These are phyloP conservation scores for Onygena corvina DNA, from an alignment of 2,329 filamentous ascomycete genomes.

Conservation along the genomic window DNA sequence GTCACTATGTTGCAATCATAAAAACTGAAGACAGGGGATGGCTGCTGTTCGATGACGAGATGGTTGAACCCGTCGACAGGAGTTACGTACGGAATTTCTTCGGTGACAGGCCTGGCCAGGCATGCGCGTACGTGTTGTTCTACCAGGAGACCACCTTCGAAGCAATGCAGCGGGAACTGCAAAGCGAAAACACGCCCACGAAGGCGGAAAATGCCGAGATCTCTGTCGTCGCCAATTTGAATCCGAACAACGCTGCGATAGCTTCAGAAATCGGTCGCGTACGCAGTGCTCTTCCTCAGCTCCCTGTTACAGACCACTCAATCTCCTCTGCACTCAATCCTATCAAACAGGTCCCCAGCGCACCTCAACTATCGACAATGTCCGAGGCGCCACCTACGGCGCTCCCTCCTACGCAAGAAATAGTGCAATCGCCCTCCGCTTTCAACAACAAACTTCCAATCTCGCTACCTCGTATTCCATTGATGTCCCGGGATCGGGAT, in stretches of 20 bases:
- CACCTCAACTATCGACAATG: conserved; percentile 38
- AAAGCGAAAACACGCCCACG: conserved; percentile 53
- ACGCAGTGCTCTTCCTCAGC: conserved; percentile 29
- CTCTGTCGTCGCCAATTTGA: conserved; percentile 13
- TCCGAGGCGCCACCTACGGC: conserved; percentile 17
- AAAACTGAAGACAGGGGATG: conserved; percentile 94
- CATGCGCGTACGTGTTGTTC: conserved; percentile 92
- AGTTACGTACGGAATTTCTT: conserved; percentile 96
- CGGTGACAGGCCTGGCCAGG: conserved; percentile 78
- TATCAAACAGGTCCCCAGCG: conserved; percentile 31
- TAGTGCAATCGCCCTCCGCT: conserved; percentile 18
- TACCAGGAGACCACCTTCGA: conserved; percentile 81
- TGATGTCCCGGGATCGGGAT: conserved; percentile 37
- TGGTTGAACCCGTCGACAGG: conserved; percentile 96
- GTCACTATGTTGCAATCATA: conserved; percentile 94
- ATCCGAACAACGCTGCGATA: conserved; percentile 24
- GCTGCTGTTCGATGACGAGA: conserved; percentile 94
- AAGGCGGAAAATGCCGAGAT: conserved; percentile 39
- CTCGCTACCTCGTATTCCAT: conserved; percentile 23
- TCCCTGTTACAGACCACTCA: conserved; percentile 12
- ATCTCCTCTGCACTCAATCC: conserved; percentile 22
- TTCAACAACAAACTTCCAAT: not conserved
- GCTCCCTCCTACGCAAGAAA: conserved; percentile 10
- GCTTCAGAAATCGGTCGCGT: conserved; percentile 29
- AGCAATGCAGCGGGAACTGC: conserved; percentile 63